phyloP scores from a whole-genome alignment of 805 yeast species.

The Blastobotrys attinorum region DNA sequence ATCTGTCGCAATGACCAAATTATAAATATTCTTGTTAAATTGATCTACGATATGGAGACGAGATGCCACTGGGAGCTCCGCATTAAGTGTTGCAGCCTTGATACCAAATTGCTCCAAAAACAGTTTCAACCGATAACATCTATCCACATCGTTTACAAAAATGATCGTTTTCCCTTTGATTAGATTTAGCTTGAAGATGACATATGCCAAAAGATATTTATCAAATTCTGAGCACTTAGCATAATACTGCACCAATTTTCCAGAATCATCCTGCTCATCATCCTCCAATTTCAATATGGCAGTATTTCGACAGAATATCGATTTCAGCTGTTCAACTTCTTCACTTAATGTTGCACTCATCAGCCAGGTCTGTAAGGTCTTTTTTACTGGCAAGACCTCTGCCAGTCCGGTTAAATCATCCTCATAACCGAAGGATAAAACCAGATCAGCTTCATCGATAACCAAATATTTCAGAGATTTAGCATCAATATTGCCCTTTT shows the following conservation, averaged over 20 bases:
- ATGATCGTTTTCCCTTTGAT: constrained; percentile 86
- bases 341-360: constrained; percentile 96
- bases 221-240: constrained; percentile 84
- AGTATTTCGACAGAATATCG: constrained; percentile 70
- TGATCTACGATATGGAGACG: constrained; percentile 93
- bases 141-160: constrained; percentile 89
- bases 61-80: constrained; percentile 88
- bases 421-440: constrained; percentile 81
- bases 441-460: constrained; percentile 91
- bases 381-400: constrained; percentile 57
- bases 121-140: constrained; percentile 86
- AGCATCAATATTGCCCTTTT: constrained; percentile 41
- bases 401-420: constrained; percentile 71
- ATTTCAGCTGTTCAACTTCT: constrained; percentile 70
- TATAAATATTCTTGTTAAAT: constrained; percentile 83
- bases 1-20: constrained; percentile 88
- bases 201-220: constrained; percentile 83
- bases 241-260: constrained; percentile 72
- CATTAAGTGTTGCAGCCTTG: constrained; percentile 76
- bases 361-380: constrained; percentile 64
- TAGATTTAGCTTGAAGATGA: constrained; percentile 78
- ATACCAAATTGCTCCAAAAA: constrained; percentile 94
- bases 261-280: constrained; percentile 38
- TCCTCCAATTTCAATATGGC: constrained; percentile 76
- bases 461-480: constrained; percentile 60